Percentiles rank a stretch among this genome's conserved stretches.
Evolutionary conservation across 129 eudicot species (phyloP).

Genomic region (Cynara cardunculus): DNA sequence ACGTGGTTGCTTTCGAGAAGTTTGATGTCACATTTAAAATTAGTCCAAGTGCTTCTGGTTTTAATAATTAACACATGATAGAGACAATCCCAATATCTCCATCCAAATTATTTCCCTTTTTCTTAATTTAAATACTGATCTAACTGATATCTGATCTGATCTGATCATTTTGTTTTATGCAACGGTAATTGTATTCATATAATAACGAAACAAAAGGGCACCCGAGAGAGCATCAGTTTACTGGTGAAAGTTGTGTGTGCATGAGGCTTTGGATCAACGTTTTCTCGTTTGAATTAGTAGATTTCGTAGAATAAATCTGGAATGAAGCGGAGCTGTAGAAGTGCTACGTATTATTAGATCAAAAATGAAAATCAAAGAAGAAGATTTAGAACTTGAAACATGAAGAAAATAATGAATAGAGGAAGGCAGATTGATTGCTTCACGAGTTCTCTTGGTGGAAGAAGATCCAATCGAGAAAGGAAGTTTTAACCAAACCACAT

Average conservation of each 20-base stretch:
- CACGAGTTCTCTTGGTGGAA: neutral
- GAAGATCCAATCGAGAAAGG: neutral
- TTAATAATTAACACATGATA: neutral
- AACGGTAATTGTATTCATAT: no score
- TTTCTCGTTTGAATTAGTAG: no score
- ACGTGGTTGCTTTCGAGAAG: slow-evolving; percentile 20
- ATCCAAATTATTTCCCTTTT: neutral
- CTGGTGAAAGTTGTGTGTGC: no score
- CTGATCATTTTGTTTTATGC: neutral
- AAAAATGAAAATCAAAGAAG: neutral
- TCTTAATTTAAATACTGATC: no score
- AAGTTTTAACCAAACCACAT: no score
- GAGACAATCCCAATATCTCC: slow-evolving; percentile 15
- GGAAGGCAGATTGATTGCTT: neutral
- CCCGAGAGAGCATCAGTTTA: no score
- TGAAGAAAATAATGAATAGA: neutral
- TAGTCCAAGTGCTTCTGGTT: slow-evolving; percentile 10
- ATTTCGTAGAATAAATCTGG: neutral
- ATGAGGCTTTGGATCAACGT: no score
- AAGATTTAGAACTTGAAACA: neutral
- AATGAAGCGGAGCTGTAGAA: neutral
- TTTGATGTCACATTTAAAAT: slow-evolving; percentile 12
- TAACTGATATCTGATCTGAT: neutral
- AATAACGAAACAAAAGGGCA: no score
- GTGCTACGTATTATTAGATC: neutral